Evolutionary conservation across 129 eudicot genomes (phyloP), one percentile per base, ranked within the genome.

Genomic region (Oenanthe sinensis): DNA sequence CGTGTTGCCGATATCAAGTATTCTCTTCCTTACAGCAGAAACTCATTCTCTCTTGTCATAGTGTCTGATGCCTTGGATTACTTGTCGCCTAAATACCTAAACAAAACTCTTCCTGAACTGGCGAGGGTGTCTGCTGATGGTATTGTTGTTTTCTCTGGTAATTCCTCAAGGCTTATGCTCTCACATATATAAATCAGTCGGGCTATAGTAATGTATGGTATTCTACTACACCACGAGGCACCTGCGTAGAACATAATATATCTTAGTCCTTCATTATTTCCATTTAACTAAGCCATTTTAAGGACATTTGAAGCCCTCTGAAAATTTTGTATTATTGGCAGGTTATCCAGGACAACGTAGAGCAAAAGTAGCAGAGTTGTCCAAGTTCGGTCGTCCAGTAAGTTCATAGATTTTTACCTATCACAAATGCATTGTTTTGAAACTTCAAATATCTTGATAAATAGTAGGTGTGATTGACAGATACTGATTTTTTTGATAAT

Each of bases 41-140:
- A 91, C 75, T 89, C 98, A 58, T 93, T 93, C 81, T 89, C 94
- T 76, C 95, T 90, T 76, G 97, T 93, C 79, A 86, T 93, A 40
- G 98, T 91, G 24, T 93, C 98, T 3, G 98, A 93, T 91, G 97
- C 98, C 77, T 81, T 91, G 28, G 98, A 93, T 77, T 93, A 93
- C 77, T 76, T 93, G 84, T 93, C 98, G 15, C 98, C 98, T 6
- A 91, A 81, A 85, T 93, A 93, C 83, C 93, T 93, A 52, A 93
- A 93, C 90, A 93, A 79, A 87, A 91, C 96, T 79, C 91, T 91
- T 81, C 98, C 97, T 0, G 98, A 93, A 76, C 78, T 93, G 76
- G 91, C 91, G 8, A 85, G 98, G 85, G 97, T 93, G 24, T 78
- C 98, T 75, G 74, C 98, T 81, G 97, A 93, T 71, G 98, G 98